phyloP scores from a whole-genome alignment of 2,329 filamentous ascomycete species.

The Alternaria triticimaculans region DNA sequence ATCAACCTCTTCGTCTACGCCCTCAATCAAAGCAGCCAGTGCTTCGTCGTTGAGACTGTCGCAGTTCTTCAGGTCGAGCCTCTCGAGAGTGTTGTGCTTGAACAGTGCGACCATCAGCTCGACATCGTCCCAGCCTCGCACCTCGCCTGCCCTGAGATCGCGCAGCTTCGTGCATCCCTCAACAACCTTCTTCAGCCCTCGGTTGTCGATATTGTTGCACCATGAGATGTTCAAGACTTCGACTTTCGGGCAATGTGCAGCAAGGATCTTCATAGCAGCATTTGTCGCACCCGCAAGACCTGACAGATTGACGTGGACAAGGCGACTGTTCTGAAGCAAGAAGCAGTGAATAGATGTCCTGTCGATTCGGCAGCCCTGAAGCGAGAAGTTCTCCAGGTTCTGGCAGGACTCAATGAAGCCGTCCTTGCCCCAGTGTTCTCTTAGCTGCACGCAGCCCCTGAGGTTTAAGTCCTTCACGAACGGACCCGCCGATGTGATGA shows the following conservation, averaged over 20 bases:
- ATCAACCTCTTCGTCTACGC: conserved; percentile 78
- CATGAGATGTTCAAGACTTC: conserved; percentile 89
- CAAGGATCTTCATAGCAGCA: conserved; percentile 83
- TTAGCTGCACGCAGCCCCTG: conserved; percentile 86
- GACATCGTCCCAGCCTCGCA: conserved; percentile 77
- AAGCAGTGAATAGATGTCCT: conserved; percentile 78
- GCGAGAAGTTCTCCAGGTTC: conserved; percentile 84
- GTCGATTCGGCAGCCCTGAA: conserved; percentile 90
- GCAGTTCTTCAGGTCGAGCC: conserved; percentile 82
- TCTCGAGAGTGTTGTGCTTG: conserved; percentile 78
- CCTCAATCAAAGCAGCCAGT: conserved; percentile 76
- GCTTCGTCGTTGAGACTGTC: conserved; percentile 77
- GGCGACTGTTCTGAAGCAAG: conserved; percentile 76
- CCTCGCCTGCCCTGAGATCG: conserved; percentile 82
- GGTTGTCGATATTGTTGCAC: conserved; percentile 85
- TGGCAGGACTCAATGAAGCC: conserved; percentile 82
- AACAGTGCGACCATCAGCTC: conserved; percentile 78
- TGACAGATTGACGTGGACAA: conserved; percentile 86
- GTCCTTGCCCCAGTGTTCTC: conserved; percentile 78
- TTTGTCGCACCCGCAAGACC: conserved; percentile 82
- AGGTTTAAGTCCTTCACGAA: conserved; percentile 92
- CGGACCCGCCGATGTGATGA: conserved; percentile 83
- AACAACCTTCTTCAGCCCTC: conserved; percentile 75
- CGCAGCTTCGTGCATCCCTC: conserved; percentile 74
- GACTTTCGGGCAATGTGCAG: conserved; percentile 79